Base-by-base conservation (phyloP, 2,329 filamentous ascomycete species). In the Amauroascus niger region DNA sequence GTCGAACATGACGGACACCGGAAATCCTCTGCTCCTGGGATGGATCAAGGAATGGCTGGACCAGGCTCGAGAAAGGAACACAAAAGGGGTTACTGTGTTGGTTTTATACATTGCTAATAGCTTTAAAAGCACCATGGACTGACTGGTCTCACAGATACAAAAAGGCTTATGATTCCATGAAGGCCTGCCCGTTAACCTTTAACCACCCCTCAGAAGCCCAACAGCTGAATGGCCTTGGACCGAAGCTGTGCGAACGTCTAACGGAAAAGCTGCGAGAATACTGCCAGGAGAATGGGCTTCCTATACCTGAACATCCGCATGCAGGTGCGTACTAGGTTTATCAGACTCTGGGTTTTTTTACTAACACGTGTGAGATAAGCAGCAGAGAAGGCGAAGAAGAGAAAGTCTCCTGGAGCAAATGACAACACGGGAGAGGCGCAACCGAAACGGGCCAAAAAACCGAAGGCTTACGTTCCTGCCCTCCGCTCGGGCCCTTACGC, bases 1-100 rank as follows among this genome's bases (percentile, higher is more conserved):
- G 13, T 35, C 16, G 30, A 52, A 13, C 40, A 60, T 59, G 59
- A 49, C 41, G 16, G 63, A 64, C 11, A 68, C 72, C 59, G 78
- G 81, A 14, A 93, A 93, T 61, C 82, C 86, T 4, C 74, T 87
- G 39, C 76, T 88, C 7, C 75, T 90, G 9, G 71, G 72, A 59
- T 90, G 85, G 82, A 80, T 90, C 49, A 83, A 86, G 63, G 85
- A 89, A 72, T 88, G 84, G 84, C 77, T 85, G 48, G 84, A 89
- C 43, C 66, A 78, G 39, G 86, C 85, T 11, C 76, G 78, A 47
- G 80, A 87, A 60, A 79, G 78, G 44, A 87, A 84, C 63, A 79
- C 80, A 16, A 88, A 87, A 65, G 84, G 84, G 20, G 70, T 82
- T 22, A 80, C 77, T 46, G 71, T 74, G 72, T 76, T 53, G 37